Conservation (phyloP, 2,329 filamentous ascomycete genomes). For the Colletotrichum acutatum region DNA sequence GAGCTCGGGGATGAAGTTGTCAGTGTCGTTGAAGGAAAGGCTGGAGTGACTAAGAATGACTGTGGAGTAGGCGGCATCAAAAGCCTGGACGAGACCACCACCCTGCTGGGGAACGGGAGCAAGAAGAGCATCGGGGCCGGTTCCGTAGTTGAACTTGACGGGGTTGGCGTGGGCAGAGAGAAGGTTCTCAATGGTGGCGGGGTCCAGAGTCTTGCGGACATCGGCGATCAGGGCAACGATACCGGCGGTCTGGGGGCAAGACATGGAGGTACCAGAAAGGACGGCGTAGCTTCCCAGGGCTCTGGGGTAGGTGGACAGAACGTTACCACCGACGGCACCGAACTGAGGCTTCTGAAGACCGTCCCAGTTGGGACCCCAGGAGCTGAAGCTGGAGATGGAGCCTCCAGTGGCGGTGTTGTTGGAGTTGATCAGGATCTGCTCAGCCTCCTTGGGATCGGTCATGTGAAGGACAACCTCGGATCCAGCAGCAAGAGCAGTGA, state of each 20-base stretch:
- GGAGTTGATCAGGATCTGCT: slow-evolving; percentile 45
- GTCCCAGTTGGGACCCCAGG: slow-evolving; percentile 72
- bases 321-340: slow-evolving; percentile 65
- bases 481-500: slow-evolving; percentile 54
- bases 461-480: slow-evolving; percentile 57
- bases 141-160: slow-evolving; percentile 59
- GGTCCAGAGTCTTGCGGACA: slow-evolving; percentile 61
- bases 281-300: slow-evolving; percentile 61
- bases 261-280: slow-evolving; percentile 70
- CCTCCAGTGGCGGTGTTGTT: slow-evolving; percentile 60
- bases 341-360: slow-evolving; percentile 66
- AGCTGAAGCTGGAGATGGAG: slow-evolving; percentile 62
- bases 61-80: slow-evolving; percentile 66
- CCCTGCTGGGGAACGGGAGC: slow-evolving; percentile 71
- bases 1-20: slow-evolving; percentile 59
- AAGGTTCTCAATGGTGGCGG: slow-evolving; percentile 59
- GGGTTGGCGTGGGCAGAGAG: slow-evolving; percentile 62
- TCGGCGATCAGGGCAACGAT: slow-evolving; percentile 65
- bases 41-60: slow-evolving; percentile 65
- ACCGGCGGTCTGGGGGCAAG: slow-evolving; percentile 65
- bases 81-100: slow-evolving; percentile 68
- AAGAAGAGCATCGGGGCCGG: slow-evolving; percentile 48
- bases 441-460: slow-evolving; percentile 50
- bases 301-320: slow-evolving; percentile 66
- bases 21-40: slow-evolving; percentile 73